Evolutionary conservation across 2,329 filamentous ascomycete species (phyloP).

Genomic region (Colletotrichum sp.): DNA sequence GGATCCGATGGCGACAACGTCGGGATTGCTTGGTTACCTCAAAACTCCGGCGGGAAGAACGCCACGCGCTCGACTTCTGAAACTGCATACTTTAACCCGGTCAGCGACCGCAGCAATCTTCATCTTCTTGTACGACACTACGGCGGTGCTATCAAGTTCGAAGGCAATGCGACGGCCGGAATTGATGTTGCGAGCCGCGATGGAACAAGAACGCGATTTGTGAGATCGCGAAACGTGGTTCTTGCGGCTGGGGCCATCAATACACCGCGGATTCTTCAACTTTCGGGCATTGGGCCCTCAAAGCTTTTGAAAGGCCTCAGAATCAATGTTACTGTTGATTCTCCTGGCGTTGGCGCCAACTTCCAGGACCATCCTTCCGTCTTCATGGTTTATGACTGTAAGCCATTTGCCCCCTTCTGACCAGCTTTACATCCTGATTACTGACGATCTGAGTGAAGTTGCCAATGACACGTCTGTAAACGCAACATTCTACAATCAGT

Average conservation of each 20-base stretch:
- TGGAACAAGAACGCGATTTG: conserved; percentile 10
- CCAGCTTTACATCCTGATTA: not conserved
- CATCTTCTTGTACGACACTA: conserved; percentile 26
- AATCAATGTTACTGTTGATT: conserved; percentile 58
- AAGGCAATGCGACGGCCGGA: conserved; percentile 38
- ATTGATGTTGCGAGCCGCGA: conserved; percentile 26
- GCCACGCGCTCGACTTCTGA: conserved; percentile 24
- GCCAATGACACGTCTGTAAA: conserved; percentile 17
- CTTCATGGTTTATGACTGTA: conserved; percentile 35
- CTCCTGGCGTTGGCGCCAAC: conserved; percentile 47
- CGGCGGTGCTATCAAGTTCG: conserved; percentile 26
- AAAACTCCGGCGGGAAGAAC: conserved; percentile 23
- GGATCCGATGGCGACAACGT: conserved; percentile 27
- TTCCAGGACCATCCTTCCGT: conserved; percentile 42
- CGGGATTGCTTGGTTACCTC: conserved; percentile 27
- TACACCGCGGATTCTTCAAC: conserved; percentile 61
- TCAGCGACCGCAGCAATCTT: conserved; percentile 21
- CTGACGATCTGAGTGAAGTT: not conserved
- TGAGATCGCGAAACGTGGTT: conserved; percentile 30
- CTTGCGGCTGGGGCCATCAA: conserved; percentile 53
- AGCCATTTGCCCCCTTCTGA: not conserved
- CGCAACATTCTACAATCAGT: conserved; percentile 24
- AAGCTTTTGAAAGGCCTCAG: conserved; percentile 40
- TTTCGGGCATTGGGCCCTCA: conserved; percentile 58
- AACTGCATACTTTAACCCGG: conserved; percentile 25